Evolutionary conservation across 2,329 filamentous ascomycete species (phyloP).

Genomic region (Tolypocladium inflatum): DNA sequence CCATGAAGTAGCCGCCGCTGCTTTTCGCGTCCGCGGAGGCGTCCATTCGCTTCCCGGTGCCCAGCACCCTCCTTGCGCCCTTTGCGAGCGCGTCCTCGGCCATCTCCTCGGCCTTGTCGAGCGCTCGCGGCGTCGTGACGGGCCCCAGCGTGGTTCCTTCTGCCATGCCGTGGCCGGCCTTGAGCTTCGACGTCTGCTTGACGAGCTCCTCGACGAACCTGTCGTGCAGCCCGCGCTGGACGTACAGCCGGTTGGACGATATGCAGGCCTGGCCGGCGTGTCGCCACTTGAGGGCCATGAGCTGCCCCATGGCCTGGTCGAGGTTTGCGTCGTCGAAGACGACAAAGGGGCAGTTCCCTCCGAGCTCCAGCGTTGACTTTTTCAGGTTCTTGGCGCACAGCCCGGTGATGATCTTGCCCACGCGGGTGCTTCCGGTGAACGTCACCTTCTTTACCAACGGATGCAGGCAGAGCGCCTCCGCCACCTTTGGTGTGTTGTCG

Average conservation of each 20-base stretch:
- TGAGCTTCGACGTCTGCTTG: slow-evolving; percentile 40
- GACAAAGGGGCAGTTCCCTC: slow-evolving; percentile 59
- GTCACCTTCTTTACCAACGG: slow-evolving; percentile 52
- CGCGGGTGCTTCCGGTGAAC: slow-evolving; percentile 64
- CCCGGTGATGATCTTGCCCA: slow-evolving; percentile 56
- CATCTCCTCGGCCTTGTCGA: slow-evolving; percentile 36
- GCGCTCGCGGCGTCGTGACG: slow-evolving; percentile 20
- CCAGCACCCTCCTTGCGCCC: slow-evolving; percentile 46
- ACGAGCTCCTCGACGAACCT: slow-evolving; percentile 47
- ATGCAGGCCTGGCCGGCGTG: slow-evolving; percentile 67
- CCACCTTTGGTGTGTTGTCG: slow-evolving; percentile 32
- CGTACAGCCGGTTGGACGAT: slow-evolving; percentile 50
- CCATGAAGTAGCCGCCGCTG: slow-evolving; percentile 53
- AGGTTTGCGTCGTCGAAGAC: slow-evolving; percentile 61
- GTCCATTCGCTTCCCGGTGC: slow-evolving; percentile 41
- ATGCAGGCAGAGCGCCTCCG: slow-evolving; percentile 36
- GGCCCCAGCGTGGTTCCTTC: slow-evolving; percentile 23
- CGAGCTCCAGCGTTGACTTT: slow-evolving; percentile 58
- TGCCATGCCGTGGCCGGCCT: slow-evolving; percentile 51
- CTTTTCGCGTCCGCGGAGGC: slow-evolving; percentile 14
- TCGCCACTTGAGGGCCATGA: slow-evolving; percentile 57
- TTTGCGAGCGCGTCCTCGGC: slow-evolving; percentile 47
- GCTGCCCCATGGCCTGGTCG: slow-evolving; percentile 55
- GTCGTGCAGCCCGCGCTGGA: slow-evolving; percentile 52
- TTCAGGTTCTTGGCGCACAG: slow-evolving; percentile 55